Base-by-base conservation (phyloP, 176 grass and related monocot species). In the Triticum turgidum region DNA sequence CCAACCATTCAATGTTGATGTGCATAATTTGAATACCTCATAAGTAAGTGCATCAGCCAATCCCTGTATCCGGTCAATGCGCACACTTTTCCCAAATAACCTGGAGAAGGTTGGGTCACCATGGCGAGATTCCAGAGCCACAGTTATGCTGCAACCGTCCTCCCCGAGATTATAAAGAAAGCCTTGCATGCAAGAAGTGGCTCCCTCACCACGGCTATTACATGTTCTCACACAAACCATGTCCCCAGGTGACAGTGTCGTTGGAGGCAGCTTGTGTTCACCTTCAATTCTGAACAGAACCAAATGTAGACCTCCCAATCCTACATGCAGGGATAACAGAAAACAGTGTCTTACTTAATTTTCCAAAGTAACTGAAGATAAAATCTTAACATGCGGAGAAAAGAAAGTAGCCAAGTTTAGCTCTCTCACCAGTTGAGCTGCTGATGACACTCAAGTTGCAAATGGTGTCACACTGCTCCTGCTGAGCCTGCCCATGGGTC, bases 51-150 rank as follows among this genome's bases (percentile, higher is more conserved):
- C 88, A 91, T 98, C 93, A 73, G 96, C 96, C 87, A 98, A 89
- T 86, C 91, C 96, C 70, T 91, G 93, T 82, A 98, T 95, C n/a
- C 91, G 83, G 64, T 98, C 93, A 69, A 98, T 92, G 71, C 93
- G 91, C 59, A 98, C 91, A 58, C 86, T 98, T 89, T 92, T 98
- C 42, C 96, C 93, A 68, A 95, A 98, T 44, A 98, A 85, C 88
- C 89, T 95, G 54, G 93, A 98, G 83, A 98, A 98, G n/a, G 96
- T 98, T 79, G 96, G 88, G 67, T 98, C 91, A 72, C 93, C 96
- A 69, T 87, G 96, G 22, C 88, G 91, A 56, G 93, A 98, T 82
- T 98, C 96, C 41, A 98, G 79, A 84, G 96, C 96, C 22, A 95
- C 76, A 9, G 90, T 98, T 81, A 98, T 98, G 79, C 93, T 95